Evolutionary conservation across 176 grass and related monocot species (phyloP).

Genomic region (Carex parvula): DNA sequence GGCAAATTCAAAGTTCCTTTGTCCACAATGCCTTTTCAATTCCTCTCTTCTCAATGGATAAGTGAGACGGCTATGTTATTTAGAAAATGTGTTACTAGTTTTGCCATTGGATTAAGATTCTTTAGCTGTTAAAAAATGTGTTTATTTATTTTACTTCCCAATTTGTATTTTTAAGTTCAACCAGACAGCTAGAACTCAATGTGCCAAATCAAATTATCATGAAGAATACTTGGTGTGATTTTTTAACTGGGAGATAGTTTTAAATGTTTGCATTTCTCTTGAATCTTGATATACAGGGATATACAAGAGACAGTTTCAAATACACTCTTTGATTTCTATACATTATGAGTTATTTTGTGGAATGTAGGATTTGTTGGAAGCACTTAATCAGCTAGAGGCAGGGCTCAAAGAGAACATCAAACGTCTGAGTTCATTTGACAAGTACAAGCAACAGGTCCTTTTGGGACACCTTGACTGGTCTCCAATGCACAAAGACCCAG

Average conservation of each 20-base stretch:
- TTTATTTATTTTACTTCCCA: not conserved
- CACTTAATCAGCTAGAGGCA: conserved; percentile 79
- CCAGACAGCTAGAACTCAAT: not conserved
- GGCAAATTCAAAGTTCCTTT: conserved; percentile 6
- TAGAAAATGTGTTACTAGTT: not conserved
- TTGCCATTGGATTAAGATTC: not conserved
- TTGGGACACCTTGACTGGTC: conserved; percentile 95
- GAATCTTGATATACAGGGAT: not conserved
- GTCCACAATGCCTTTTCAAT: not conserved
- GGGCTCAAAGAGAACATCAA: conserved; percentile 83
- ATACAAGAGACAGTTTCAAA: not conserved
- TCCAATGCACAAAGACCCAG: conserved; percentile 93
- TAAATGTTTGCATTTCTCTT: not conserved
- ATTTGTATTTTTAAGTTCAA: not conserved
- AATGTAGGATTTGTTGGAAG: conserved; percentile 82
- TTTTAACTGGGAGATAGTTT: not conserved
- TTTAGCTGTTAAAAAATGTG: not conserved
- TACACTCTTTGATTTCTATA: not conserved
- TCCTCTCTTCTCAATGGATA: not conserved
- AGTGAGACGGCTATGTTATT: not conserved
- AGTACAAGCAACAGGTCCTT: conserved; percentile 97
- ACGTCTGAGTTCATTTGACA: conserved; percentile 86
- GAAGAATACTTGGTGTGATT: not conserved
- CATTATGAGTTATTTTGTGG: not conserved
- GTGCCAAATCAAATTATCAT: not conserved